Evolutionary conservation across 768 basidiomycete species (phyloP).

Genomic region (Phaffia australis): DNA sequence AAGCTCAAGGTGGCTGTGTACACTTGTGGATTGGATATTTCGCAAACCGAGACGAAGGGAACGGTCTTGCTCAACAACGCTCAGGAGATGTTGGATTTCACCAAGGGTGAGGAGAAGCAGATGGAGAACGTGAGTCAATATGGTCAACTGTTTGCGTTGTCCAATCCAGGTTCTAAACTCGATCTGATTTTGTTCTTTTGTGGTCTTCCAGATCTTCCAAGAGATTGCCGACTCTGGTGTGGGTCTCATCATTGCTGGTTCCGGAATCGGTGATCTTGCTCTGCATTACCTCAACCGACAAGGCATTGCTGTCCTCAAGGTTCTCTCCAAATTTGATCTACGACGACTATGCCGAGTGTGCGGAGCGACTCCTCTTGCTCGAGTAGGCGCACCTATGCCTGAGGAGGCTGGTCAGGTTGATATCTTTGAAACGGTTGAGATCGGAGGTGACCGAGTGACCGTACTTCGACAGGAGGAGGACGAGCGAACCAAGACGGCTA

Average conservation of each 20-base stretch:
- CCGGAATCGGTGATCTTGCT: conserved; percentile 85
- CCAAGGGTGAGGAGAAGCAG: conserved; percentile 89
- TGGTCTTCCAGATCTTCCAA: conserved; percentile 63
- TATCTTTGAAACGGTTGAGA: conserved; percentile 86
- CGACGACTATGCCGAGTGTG: conserved; percentile 88
- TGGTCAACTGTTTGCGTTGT: background rate
- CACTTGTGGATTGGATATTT: conserved; percentile 80
- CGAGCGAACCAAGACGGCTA: conserved; percentile 79
- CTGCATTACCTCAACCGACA: conserved; percentile 91
- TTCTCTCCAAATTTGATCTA: conserved; percentile 95
- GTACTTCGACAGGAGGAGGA: conserved; percentile 72
- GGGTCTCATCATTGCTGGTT: conserved; percentile 85
- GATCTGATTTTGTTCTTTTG: background rate
- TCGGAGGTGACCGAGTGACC: conserved; percentile 95
- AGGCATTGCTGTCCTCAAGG: conserved; percentile 89
- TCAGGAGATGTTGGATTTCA: conserved; percentile 95
- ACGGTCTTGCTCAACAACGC: conserved; percentile 92
- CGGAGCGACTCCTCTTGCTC: conserved; percentile 88
- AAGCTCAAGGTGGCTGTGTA: conserved; percentile 92
- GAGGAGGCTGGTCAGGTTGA: conserved; percentile 93
- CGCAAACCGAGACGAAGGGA: conserved; percentile 98
- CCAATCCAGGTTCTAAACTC: background rate
- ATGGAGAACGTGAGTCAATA: conserved; percentile 59
- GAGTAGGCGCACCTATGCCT: conserved; percentile 86
- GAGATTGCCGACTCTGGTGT: conserved; percentile 95